Conservation (phyloP, 306 rosid genomes). For the Prunus mongolica region DNA sequence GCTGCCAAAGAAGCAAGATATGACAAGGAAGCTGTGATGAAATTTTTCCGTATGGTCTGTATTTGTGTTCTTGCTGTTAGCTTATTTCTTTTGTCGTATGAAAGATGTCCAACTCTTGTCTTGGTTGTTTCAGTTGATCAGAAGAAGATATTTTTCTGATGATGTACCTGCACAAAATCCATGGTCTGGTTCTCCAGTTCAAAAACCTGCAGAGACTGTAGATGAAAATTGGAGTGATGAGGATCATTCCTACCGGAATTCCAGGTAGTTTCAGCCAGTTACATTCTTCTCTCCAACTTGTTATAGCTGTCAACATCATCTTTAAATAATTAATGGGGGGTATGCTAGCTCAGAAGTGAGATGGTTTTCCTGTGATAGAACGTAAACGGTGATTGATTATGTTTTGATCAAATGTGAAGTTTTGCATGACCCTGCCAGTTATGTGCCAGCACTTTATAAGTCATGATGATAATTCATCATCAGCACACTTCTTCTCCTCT, state of each 20-base stretch:
- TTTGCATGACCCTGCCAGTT: not conserved
- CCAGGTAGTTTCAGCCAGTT: slow-evolving; percentile 40
- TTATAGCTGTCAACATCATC: not conserved
- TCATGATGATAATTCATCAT: not conserved
- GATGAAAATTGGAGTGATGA: slow-evolving; percentile 68
- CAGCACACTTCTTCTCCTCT: not conserved
- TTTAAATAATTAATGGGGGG: not conserved
- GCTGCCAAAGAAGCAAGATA: slow-evolving; percentile 94
- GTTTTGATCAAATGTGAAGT: not conserved
- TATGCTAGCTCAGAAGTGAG: not conserved
- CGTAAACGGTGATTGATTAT: not conserved
- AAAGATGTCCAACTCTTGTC: slow-evolving; percentile 18
- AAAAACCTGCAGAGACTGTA: slow-evolving; percentile 53
- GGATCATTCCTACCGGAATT: slow-evolving; percentile 50
- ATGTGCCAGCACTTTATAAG: not conserved
- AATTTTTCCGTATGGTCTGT: slow-evolving; percentile 83
- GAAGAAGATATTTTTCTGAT: slow-evolving; percentile 91
- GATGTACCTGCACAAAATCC: slow-evolving; percentile 53
- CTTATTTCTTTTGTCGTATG: not conserved
- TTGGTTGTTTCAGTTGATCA: slow-evolving; percentile 63
- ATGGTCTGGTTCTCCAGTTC: slow-evolving; percentile 70
- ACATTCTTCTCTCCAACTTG: not conserved
- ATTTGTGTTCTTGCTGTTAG: slow-evolving; percentile 7
- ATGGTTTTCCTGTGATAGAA: not conserved
- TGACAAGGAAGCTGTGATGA: slow-evolving; percentile 91